These are phyloP conservation scores for Curvularia verruculosa DNA, from an alignment of 2,329 filamentous ascomycete species.

Conservation along the genomic window DNA sequence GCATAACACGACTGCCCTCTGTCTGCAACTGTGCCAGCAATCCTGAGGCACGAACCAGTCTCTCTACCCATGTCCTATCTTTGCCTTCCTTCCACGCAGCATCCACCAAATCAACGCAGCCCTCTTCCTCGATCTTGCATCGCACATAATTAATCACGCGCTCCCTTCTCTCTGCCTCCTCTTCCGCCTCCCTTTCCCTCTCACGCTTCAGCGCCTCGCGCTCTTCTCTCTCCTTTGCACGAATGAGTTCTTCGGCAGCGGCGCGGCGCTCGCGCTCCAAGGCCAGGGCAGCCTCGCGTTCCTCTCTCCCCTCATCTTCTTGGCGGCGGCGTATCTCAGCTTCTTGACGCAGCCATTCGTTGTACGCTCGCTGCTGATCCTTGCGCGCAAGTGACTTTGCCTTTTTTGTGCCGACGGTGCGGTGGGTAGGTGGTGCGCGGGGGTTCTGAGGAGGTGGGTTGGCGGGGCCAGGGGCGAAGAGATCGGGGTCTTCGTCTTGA, in stretches of 20 bases:
- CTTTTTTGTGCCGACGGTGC: slow-evolving; percentile 56
- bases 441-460: slow-evolving; percentile 21
- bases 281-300: slow-evolving; percentile 52
- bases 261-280: slow-evolving; percentile 49
- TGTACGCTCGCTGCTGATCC: slow-evolving; percentile 53
- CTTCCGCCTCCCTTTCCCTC: slow-evolving; percentile 47
- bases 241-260: slow-evolving; percentile 52
- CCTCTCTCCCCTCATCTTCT: slow-evolving; percentile 52
- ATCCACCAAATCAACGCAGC: slow-evolving; percentile 46
- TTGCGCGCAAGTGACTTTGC: slow-evolving; percentile 55
- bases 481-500: slow-evolving; percentile 17
- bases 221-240: slow-evolving; percentile 50
- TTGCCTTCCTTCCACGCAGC: slow-evolving; percentile 52
- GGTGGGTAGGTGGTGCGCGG: slow-evolving; percentile 37
- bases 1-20: slow-evolving; percentile 43
- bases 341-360: slow-evolving; percentile 58
- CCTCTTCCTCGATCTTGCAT: slow-evolving; percentile 25
- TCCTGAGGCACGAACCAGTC: slow-evolving; percentile 51
- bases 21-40: slow-evolving; percentile 41
- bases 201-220: slow-evolving; percentile 48
- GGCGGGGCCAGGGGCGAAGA: slow-evolving; percentile 42
- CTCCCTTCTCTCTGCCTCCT: slow-evolving; percentile 40
- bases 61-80: slow-evolving; percentile 52
- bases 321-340: slow-evolving; percentile 53
- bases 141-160: slow-evolving; percentile 42